Evolutionary conservation across 768 basidiomycete species (phyloP), one percentile per base, ranked within the genome.

Genomic region (Basidioascus undulatus): DNA sequence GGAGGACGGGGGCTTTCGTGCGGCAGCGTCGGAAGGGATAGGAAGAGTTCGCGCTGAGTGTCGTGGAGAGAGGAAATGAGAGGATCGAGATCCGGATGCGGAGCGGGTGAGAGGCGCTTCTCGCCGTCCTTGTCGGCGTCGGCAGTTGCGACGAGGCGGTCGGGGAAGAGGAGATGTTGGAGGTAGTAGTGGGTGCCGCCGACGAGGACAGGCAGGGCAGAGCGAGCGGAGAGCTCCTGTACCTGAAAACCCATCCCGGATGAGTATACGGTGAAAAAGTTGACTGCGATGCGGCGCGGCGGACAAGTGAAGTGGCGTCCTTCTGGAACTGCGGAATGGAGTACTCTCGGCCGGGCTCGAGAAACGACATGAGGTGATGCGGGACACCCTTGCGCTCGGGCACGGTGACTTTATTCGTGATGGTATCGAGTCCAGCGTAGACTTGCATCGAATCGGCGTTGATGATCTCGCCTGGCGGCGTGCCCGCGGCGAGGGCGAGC

Each of bases 381-480:
- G 76, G 74, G 16, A 98, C 63, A 4, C 80, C 84, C 36, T 68
- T 63, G 53, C 65, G 72, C 58, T 98, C 86, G 23, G 65, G 60
- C 11, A 63, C 51, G 1, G 86, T 70, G 13, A 86, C 68, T 61
- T 98, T 96, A 60, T 96, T 96, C 21, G 89, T 96, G 51, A 94
- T 74, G 38, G 87, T 63, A 57, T 92, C 78, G 57, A 96, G 68
- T 0, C 89, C 89, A 15, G 65, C 63, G 57, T 94, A 96, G 11
- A 84, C 74, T 57, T 98, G 92, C 89, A 98, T 94, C 11, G 89
- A 72, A 59, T 98, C 92, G 9, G 87, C 82, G 54, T 94, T 96
- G 54, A 98, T 74, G 49, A 96, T 67, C 52, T 72, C 71, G 7
- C 38, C 52, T 39, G 1, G n/a, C n/a, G n/a, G n/a, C n/a, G n/a